Percentiles rank a stretch among this genome's conserved stretches.
phyloP scores from a whole-genome alignment of 2,329 filamentous ascomycete genomes.

The Alternaria rosae region DNA sequence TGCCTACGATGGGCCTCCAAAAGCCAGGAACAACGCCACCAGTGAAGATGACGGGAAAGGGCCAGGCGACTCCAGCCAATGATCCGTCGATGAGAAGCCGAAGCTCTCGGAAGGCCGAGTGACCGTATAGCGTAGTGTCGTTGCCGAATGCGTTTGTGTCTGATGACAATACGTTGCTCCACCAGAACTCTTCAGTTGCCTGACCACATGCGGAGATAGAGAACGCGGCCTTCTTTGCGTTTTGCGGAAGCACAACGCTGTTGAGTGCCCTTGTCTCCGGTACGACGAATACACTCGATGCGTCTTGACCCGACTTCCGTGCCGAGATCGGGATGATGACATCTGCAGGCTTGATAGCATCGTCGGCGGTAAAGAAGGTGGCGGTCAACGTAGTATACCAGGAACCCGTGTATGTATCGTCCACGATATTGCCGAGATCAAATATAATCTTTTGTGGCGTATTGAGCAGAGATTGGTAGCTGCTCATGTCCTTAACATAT shows the following conservation, averaged over 20 bases:
- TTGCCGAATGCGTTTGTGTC: constrained; percentile 66
- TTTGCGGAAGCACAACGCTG: constrained; percentile 68
- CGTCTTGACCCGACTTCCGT: constrained; percentile 57
- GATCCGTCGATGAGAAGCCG: constrained; percentile 77
- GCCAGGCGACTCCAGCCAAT: constrained; percentile 79
- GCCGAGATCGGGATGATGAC: constrained; percentile 72
- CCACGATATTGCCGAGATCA: constrained; percentile 74
- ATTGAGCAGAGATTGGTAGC: constrained; percentile 73
- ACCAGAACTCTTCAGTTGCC: constrained; percentile 83
- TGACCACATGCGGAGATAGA: constrained; percentile 82
- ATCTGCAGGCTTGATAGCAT: constrained; percentile 62
- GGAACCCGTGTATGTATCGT: constrained; percentile 73
- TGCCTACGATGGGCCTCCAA: constrained; percentile 79
- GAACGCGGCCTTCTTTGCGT: constrained; percentile 73
- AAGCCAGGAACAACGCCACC: constrained; percentile 79
- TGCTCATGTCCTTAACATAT: constrained; percentile 80
- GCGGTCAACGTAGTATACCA: constrained; percentile 79
- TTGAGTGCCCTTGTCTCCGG: constrained; percentile 69
- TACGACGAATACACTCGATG: constrained; percentile 71
- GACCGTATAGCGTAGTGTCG: constrained; percentile 68
- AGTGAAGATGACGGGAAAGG: constrained; percentile 83
- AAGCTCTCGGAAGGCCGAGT: constrained; percentile 78
- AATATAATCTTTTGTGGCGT: constrained; percentile 77
- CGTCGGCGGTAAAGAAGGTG: constrained; percentile 68
- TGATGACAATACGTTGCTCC: constrained; percentile 74